These are phyloP conservation scores for Breviolum minutum DNA, from an alignment of 73 alveolate species.

Conservation along the genomic window DNA sequence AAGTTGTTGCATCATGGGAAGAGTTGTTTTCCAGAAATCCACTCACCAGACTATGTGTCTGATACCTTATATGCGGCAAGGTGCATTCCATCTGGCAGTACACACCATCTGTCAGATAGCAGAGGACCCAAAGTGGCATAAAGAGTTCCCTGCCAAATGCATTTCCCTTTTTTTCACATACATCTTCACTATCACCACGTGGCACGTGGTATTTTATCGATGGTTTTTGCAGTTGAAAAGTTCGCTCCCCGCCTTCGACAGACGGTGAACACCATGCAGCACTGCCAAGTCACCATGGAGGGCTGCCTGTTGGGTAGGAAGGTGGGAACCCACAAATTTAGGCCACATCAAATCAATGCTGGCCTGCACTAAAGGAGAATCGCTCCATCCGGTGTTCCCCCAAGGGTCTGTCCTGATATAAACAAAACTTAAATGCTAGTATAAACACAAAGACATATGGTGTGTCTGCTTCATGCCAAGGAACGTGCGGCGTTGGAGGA, in stretches of 20 bases:
- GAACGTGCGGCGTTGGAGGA: slow-evolving; percentile 58
- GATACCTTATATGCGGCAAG: not conserved
- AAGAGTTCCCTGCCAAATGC: slow-evolving; percentile 38
- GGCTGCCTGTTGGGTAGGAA: not conserved
- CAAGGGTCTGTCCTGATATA: slow-evolving; percentile 49
- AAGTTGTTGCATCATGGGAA: no score
- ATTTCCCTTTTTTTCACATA: not conserved
- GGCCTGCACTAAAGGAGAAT: slow-evolving; percentile 62
- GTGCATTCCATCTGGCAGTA: slow-evolving; percentile 62
- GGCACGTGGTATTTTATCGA: not conserved
- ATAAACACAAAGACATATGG: not conserved
- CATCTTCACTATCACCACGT: not conserved
- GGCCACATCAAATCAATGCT: not conserved
- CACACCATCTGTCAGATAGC: slow-evolving; percentile 26
- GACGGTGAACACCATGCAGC: slow-evolving; percentile 64
- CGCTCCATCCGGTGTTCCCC: slow-evolving; percentile 69
- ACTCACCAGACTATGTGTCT: no score
- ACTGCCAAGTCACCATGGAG: slow-evolving; percentile 40
- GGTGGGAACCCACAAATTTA: not conserved
- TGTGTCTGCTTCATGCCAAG: not conserved
- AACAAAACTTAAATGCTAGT: not conserved
- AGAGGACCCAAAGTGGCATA: slow-evolving; percentile 63
- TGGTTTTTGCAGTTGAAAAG: not conserved
- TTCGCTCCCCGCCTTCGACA: slow-evolving; percentile 18
- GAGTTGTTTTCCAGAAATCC: no score